Evolutionary conservation across 371 early-diverging fungal species (phyloP), one percentile per base, ranked within the genome.

Genomic region (Mucor lusitanicus): DNA sequence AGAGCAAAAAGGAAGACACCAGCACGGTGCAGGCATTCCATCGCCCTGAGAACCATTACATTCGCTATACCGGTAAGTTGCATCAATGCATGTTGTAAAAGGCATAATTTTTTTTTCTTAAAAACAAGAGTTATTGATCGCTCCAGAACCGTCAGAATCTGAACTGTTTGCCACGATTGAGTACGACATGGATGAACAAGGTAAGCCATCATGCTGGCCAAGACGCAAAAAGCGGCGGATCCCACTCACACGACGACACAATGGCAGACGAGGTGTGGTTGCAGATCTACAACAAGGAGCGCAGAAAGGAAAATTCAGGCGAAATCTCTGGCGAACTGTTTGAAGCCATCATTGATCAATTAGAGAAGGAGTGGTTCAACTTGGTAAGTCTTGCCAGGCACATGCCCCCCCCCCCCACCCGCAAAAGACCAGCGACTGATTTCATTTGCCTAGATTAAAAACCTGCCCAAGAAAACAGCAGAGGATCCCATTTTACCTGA

Each of bases 101-200:
- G 21, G 23, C 50, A 50, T 8, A 13, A 19, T 6, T 60, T 63
- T 42, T 6, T 60, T 63, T 42, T 37, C 30, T 27, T 46, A 23
- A 57, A 40, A 59, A 25, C 7, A 50, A 50, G 50, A 50, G 50
- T 50, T 50, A 50, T 50, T 50, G 50, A 50, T 50, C 50, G 3
- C 44, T 85, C 25, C 50, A 50, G 96, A 97, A 76, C 93, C 94
- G 19, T 84, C 92, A 0, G 97, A 97, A 70, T 85, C 79, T 17
- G 95, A 96, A 35, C 84, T 95, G 37, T 85, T 87, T 17, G 87
- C 85, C 27, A 82, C 86, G 2, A 87, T 96, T 32, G 99, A 99
- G 75, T 99, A 98, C 72, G 99, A 99, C 76, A 92, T 99, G 93
- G 98, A 98, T 77, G 97, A 98, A 67, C 93, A 95, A 84, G 98